Evolutionary conservation across 164 flowering plant species (phyloP).

Genomic region (Annona squamosa): DNA sequence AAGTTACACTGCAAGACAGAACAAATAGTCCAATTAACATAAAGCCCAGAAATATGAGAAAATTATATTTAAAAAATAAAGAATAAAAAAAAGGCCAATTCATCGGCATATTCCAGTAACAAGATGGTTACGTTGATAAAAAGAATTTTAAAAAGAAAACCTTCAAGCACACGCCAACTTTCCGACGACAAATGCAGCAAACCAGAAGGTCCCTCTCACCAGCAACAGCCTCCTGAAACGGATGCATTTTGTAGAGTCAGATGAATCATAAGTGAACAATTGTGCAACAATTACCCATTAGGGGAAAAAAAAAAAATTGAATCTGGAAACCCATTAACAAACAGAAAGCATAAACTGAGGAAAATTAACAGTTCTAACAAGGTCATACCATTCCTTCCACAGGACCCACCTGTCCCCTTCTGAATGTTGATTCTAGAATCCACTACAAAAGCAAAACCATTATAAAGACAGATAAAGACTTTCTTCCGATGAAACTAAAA

Average conservation of each 20-base stretch:
- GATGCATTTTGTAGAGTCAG: background rate
- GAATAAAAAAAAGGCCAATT: background rate
- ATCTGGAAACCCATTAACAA: background rate
- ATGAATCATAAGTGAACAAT: background rate
- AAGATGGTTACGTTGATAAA: background rate
- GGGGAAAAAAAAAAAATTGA: background rate
- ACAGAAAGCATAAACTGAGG: background rate
- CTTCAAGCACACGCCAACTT: slow-evolving; percentile 77
- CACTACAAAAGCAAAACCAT: slow-evolving; percentile 43
- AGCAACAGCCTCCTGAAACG: slow-evolving; percentile 43
- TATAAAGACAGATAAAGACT: background rate
- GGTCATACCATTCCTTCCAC: slow-evolving; percentile 81
- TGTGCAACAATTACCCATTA: background rate
- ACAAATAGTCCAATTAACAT: background rate
- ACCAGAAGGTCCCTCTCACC: slow-evolving; percentile 36
- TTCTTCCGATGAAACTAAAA: background rate
- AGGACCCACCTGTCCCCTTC: slow-evolving; percentile 77
- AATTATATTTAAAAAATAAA: background rate
- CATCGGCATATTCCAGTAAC: background rate
- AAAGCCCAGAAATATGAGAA: too few relatives aligned
- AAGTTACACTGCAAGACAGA: slow-evolving; percentile 61
- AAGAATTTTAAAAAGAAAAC: slow-evolving; percentile 25
- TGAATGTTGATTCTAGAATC: slow-evolving; percentile 72
- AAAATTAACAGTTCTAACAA: background rate
- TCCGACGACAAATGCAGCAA: slow-evolving; percentile 61